These are phyloP conservation scores for Hibiscus mutabilis DNA, from an alignment of 345 rosid species.

Conservation along the genomic window DNA sequence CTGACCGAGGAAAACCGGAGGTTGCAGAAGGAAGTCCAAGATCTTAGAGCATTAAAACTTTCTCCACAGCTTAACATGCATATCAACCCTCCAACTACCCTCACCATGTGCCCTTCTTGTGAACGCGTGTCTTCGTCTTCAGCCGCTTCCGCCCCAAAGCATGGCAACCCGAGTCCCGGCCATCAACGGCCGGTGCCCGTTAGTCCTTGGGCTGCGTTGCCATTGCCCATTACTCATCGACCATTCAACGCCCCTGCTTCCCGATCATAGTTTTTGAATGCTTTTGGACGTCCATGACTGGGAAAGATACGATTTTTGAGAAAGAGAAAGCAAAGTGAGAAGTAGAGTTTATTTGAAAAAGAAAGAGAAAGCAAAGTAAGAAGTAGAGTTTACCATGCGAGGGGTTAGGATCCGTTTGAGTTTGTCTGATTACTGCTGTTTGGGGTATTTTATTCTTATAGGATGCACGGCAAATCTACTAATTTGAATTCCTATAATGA, in stretches of 20 bases:
- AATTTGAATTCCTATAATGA: too few relatives aligned
- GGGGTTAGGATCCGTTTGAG: too few relatives aligned
- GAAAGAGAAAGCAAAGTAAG: too few relatives aligned
- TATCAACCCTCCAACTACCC: constrained; percentile 85
- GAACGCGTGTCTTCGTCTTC: constrained; percentile 56
- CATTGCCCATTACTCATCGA: constrained; percentile 19
- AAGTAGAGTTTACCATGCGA: too few relatives aligned
- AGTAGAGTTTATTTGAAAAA: too few relatives aligned
- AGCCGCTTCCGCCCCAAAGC: constrained; percentile 14
- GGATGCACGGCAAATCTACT: too few relatives aligned
- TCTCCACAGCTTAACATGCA: constrained; percentile 82
- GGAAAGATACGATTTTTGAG: too few relatives aligned
- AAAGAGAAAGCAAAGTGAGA: too few relatives aligned
- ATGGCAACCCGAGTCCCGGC: constrained; percentile 14
- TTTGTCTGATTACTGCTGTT: too few relatives aligned
- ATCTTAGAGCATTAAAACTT: constrained; percentile 73
- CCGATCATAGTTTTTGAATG: neutral
- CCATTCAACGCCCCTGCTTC: constrained; percentile 19
- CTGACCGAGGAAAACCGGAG: constrained; percentile 67
- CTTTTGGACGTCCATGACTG: too few relatives aligned
- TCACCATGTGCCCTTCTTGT: constrained; percentile 87
- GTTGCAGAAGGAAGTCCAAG: constrained; percentile 79
- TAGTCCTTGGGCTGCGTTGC: constrained; percentile 51
- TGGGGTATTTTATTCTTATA: too few relatives aligned
- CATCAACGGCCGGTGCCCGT: constrained; percentile 18